Evolutionary conservation across 768 basidiomycete species (phyloP), one percentile per base, ranked within the genome.

Genomic region (Amanita fuliginea): DNA sequence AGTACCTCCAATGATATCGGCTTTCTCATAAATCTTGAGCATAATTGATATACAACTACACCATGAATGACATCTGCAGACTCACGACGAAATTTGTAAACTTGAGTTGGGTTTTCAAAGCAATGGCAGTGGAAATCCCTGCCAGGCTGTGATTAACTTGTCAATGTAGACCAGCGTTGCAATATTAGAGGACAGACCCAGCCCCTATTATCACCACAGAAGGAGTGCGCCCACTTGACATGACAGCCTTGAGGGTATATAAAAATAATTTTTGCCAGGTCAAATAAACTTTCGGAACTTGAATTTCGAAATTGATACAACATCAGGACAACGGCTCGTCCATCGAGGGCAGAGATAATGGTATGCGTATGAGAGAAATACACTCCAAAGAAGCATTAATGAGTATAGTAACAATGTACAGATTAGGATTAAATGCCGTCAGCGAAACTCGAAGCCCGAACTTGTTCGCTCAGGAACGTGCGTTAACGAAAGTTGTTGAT

Each of bases 391-490:
- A 24, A 43, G 19, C 41, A 50, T 50, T 50, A 50, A 26, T 42
- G 40, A 50, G 41, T 21, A 43, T 43, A 34, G 22, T 40, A 36
- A 43, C 41, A 22, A 14, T 44, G 51, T 44, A 41, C 33, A 32
- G 26, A 36, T 44, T 51, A 21, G 5, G 35, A 32, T 34, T 45
- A 34, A 8, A 18, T 52, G 34, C 26, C 56, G 56, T 69, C 71
- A 92, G 53, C 92, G 86, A 67, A 95, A 86, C 70, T 95, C 92
- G 58, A 94, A 92, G 57, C 77, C 81, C 24, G 86, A 80, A 59
- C 74, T 85, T 49, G 78, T 77, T 35, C 73, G 69, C 60, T 87
- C 81, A 13, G 84, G 82, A 39, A 89, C 76, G 58, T 95, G 89
- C 30, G 73, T 72, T 51, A 96, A 74, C 4, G 86, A 86, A 46